Evolutionary conservation across 1,139 yeast species (phyloP).

Genomic region (Yamadazyma friedrichii): DNA sequence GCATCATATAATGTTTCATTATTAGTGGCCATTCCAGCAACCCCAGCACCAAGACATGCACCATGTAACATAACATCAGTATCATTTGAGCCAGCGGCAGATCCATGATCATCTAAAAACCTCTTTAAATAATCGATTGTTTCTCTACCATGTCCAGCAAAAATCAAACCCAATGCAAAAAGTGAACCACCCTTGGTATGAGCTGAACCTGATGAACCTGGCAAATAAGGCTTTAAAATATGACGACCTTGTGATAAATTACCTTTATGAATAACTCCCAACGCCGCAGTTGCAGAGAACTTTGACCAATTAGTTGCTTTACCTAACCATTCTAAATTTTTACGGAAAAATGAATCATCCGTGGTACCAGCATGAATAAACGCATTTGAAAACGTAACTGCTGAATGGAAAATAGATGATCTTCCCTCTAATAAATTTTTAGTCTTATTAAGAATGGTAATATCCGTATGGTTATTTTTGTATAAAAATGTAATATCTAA

Average conservation of each 20-base stretch:
- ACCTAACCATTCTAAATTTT: conserved; percentile 93
- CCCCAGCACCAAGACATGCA: conserved; percentile 93
- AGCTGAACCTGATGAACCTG: conserved; percentile 76
- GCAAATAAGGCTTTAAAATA: conserved; percentile 86
- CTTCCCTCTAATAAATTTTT: conserved; percentile 85
- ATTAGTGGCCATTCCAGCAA: conserved; percentile 94
- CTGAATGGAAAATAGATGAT: conserved; percentile 91
- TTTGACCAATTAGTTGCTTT: conserved; percentile 98
- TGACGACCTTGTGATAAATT: conserved; percentile 88
- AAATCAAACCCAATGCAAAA: conserved; percentile 89
- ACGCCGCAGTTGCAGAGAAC: conserved; percentile 95
- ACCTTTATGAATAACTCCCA: conserved; percentile 97
- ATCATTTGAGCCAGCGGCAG: conserved; percentile 67
- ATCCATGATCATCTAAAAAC: conserved; percentile 68
- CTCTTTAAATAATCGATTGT: conserved; percentile 76
- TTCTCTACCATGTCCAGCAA: conserved; percentile 95
- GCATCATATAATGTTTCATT: conserved; percentile 76
- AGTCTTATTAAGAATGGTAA: conserved; percentile 76
- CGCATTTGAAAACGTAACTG: conserved; percentile 92
- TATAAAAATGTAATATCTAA: conserved; percentile 83
- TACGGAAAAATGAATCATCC: conserved; percentile 87
- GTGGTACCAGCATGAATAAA: conserved; percentile 97
- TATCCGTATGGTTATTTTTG: conserved; percentile 86
- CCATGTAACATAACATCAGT: conserved; percentile 91
- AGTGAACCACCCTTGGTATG: conserved; percentile 96